Conservation (phyloP, 2,329 filamentous ascomycete genomes). For the Monilinia vaccinii-corymbosi region DNA sequence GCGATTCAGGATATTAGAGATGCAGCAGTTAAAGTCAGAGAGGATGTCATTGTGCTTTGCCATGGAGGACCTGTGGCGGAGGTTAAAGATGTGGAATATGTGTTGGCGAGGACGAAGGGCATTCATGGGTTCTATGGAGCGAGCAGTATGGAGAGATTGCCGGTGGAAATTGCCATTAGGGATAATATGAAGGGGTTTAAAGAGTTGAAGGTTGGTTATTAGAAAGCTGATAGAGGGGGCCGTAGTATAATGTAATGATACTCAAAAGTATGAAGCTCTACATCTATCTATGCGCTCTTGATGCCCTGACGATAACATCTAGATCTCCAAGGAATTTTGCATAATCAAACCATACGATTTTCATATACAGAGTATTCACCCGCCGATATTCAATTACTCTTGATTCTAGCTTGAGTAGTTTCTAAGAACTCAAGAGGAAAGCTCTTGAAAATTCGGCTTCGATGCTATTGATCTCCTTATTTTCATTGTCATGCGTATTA, state of each 20-base stretch:
- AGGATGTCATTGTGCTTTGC: conserved; percentile 57
- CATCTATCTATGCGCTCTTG: background rate
- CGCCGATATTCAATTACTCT: no score
- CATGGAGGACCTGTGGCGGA: conserved; percentile 61
- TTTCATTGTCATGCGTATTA: no score
- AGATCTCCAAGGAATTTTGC: background rate
- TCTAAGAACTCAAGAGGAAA: no score
- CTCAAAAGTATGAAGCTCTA: background rate
- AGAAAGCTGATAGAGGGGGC: background rate
- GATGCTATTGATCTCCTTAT: background rate
- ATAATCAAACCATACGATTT: no score
- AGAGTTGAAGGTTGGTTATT: background rate
- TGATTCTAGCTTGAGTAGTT: no score
- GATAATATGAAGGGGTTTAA: conserved; percentile 48
- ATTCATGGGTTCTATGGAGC: conserved; percentile 67
- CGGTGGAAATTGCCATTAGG: conserved; percentile 57
- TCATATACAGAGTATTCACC: no score
- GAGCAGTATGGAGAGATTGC: conserved; percentile 60
- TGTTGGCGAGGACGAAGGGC: conserved; percentile 49
- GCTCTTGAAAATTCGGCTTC: background rate
- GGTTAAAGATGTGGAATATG: conserved; percentile 53
- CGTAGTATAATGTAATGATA: background rate
- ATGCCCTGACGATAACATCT: background rate
- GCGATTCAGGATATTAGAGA: conserved; percentile 56
- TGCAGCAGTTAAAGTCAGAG: conserved; percentile 44